Percentiles rank a stretch among this genome's conserved stretches.
Conservation (phyloP, 164 flowering plant genomes). For the Dillenia turbinata region DNA sequence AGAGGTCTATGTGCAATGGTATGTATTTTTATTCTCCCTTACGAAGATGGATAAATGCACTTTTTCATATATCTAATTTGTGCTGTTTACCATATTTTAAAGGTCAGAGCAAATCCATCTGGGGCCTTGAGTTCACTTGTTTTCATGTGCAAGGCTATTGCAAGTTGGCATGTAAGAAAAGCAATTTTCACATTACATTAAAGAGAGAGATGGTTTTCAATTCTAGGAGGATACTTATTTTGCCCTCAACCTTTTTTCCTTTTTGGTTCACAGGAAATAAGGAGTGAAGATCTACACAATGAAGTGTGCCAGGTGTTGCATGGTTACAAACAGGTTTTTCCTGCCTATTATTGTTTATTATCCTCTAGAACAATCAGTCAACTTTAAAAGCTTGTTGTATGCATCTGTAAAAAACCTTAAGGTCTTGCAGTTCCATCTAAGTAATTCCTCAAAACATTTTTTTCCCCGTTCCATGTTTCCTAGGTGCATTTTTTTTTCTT, state of each 20-base stretch:
- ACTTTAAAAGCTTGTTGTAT: not conserved
- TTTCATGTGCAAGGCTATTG: slow-evolving; percentile 84
- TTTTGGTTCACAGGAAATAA: slow-evolving; percentile 71
- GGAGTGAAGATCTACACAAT: slow-evolving; percentile 83
- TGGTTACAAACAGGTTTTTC: slow-evolving; percentile 89
- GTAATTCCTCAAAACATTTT: not conserved
- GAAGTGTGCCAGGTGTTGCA: slow-evolving; percentile 90
- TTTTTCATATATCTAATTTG: not conserved
- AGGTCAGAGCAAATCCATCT: slow-evolving; percentile 90
- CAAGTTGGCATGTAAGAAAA: slow-evolving; percentile 95
- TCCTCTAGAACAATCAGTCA: not conserved
- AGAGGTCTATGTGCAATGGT: slow-evolving; percentile 98
- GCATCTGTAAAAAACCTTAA: not conserved
- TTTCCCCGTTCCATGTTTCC: not conserved
- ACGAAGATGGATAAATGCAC: not conserved
- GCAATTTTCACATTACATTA: not conserved
- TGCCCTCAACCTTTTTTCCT: not conserved
- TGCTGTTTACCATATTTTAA: slow-evolving; percentile 16
- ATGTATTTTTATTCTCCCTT: slow-evolving; percentile 5
- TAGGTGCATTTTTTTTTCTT: too few relatives aligned
- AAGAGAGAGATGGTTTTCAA: too few relatives aligned
- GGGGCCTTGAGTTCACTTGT: slow-evolving; percentile 87
- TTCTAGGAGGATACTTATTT: not conserved
- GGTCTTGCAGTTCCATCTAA: not conserved
- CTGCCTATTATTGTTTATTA: not conserved